These are phyloP conservation scores for Xylariaceae sp. DNA, from an alignment of 2,329 filamentous ascomycete genomes.

Conservation along the genomic window DNA sequence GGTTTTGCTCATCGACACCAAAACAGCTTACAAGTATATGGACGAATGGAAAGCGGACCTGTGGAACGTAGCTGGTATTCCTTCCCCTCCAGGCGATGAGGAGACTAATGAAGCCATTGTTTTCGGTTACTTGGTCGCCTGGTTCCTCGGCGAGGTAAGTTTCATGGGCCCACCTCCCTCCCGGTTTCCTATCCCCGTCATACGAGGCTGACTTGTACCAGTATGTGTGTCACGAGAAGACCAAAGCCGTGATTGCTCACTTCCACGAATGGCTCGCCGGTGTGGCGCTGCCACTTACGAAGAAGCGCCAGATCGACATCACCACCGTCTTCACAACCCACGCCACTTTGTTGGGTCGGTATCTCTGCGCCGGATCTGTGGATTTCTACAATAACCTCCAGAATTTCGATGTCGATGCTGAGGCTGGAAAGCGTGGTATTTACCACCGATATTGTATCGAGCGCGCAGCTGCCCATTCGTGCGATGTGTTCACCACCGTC, in stretches of 20 bases:
- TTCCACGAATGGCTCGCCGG: conserved; percentile 99
- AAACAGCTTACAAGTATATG: conserved; percentile 83
- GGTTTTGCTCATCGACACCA: conserved; percentile 90
- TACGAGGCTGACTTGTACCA: conserved; percentile 36
- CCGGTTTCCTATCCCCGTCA: not conserved
- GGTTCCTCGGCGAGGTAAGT: conserved; percentile 93
- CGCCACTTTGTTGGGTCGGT: conserved; percentile 88
- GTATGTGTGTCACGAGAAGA: conserved; percentile 92
- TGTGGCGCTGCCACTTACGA: conserved; percentile 84
- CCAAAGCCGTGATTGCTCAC: conserved; percentile 88
- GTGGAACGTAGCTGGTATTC: conserved; percentile 89
- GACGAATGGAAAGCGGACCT: conserved; percentile 97
- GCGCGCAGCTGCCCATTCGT: conserved; percentile 82
- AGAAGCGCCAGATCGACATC: conserved; percentile 90
- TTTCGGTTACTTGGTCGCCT: conserved; percentile 94
- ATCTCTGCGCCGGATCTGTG: conserved; percentile 93
- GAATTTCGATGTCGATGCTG: conserved; percentile 91
- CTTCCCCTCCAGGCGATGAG: conserved; percentile 83
- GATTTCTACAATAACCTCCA: conserved; percentile 99
- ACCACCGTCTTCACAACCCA: conserved; percentile 99
- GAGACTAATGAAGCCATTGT: conserved; percentile 98
- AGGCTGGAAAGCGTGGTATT: conserved; percentile 95
- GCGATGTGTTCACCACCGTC: conserved; percentile 97
- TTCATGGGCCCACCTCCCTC: not conserved
- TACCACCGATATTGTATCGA: conserved; percentile 99